Evolutionary conservation across 2,329 filamentous ascomycete genomes (phyloP).

Genomic region (Fusarium pseudocircinatum): DNA sequence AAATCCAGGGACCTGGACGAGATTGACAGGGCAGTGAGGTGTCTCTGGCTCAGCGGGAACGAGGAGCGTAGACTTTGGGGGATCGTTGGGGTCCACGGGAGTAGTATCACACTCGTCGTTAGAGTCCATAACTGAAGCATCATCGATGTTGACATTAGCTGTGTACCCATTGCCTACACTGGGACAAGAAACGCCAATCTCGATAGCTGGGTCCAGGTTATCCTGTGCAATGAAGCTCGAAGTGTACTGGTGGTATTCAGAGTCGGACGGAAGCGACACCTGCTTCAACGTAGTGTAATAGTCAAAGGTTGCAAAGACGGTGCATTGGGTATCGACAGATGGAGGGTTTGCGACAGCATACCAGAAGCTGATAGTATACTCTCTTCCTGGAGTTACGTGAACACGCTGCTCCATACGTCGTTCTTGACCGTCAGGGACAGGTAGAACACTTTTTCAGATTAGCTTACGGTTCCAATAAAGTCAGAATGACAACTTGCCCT

Average conservation of each 20-base stretch:
- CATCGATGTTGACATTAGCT: background rate
- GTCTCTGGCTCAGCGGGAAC: background rate
- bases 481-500: background rate
- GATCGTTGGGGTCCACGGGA: background rate
- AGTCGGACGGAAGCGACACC: background rate
- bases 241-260: background rate
- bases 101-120: background rate
- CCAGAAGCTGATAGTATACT: conserved; percentile 5
- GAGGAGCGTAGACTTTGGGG: background rate
- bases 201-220: background rate
- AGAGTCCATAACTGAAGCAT: background rate
- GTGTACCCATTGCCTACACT: background rate
- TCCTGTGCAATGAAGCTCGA: background rate
- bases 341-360: background rate
- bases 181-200: background rate
- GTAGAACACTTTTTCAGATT: accelerated
- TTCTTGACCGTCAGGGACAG: background rate
- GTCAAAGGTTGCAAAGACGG: background rate
- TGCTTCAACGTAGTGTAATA: background rate
- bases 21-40: background rate
- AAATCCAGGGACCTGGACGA: background rate
- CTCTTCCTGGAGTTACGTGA: background rate
- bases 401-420: conserved; percentile 12
- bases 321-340: background rate
- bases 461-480: background rate